phyloP scores from a whole-genome alignment of 2,329 filamentous ascomycete genomes.

The Proliferodiscus dingleyae region DNA sequence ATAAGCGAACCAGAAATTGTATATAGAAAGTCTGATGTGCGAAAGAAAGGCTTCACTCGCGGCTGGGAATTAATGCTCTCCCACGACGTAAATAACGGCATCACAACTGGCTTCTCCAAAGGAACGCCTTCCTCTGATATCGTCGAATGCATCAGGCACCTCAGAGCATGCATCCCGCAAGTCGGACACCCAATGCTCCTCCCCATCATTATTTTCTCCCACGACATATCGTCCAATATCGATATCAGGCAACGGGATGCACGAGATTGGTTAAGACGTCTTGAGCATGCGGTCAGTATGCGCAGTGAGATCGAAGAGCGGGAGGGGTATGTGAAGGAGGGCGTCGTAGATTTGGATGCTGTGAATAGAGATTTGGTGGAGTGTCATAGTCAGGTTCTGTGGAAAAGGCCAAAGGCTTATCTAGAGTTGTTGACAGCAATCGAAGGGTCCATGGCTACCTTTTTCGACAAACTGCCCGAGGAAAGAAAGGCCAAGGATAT shows the following conservation, averaged over 20 bases:
- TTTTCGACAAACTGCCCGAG: slow-evolving; percentile 12
- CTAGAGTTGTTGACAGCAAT: slow-evolving; percentile 48
- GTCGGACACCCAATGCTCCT: slow-evolving; percentile 55
- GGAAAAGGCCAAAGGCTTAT: slow-evolving; percentile 60
- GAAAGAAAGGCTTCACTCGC: slow-evolving; percentile 58
- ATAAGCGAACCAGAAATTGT: slow-evolving; percentile 44
- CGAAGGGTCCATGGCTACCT: slow-evolving; percentile 40
- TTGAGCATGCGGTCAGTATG: slow-evolving; percentile 58
- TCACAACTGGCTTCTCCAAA: slow-evolving; percentile 58
- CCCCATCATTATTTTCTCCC: slow-evolving; percentile 52
- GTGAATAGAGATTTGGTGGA: slow-evolving; percentile 59
- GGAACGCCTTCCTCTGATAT: slow-evolving; percentile 55
- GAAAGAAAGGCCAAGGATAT: slow-evolving; percentile 21
- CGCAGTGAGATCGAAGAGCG: slow-evolving; percentile 32
- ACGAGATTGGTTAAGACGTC: slow-evolving; percentile 54
- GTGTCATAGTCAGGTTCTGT: slow-evolving; percentile 57
- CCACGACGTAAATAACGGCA: slow-evolving; percentile 47
- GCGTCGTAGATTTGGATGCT: slow-evolving; percentile 52
- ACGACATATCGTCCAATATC: slow-evolving; percentile 51
- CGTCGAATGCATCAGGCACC: slow-evolving; percentile 43
- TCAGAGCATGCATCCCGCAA: slow-evolving; percentile 45
- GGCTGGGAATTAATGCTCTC: slow-evolving; percentile 62
- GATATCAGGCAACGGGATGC: slow-evolving; percentile 60
- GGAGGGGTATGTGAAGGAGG: slow-evolving; percentile 51
- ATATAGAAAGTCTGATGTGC: slow-evolving; percentile 61